Evolutionary conservation across 495 filamentous ascomycete genomes (phyloP), one percentile per base, ranked within the genome.

Genomic region (Hyaloscypha hepaticicola): DNA sequence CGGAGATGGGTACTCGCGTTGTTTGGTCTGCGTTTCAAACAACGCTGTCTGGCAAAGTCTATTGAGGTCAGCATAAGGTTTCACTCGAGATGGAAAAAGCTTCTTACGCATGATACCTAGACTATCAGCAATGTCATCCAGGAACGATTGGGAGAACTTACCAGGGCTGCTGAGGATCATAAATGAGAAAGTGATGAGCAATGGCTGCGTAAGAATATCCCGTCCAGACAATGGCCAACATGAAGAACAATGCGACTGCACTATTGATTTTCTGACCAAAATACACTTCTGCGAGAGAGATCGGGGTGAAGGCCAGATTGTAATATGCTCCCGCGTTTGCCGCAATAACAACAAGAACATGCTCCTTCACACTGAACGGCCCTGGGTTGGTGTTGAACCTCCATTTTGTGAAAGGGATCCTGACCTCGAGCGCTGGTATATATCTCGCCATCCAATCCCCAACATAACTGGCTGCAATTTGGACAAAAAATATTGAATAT

Each of bases 401-500:
- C 74, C 72, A 77, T 21, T 66, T 73, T 2, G 79, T 83, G 53
- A 82, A 78, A 1, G 82, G 82, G 11, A 84, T 60, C 0, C 75
- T 73, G 45, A 85, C 63, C 14, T 69, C 72, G 71, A 76, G 79
- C 7, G 75, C 70, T 24, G 83, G 83, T 8, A 86, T 71, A 4
- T 77, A 70, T 28, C 75, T 75, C 5, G 82, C 81, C 14, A 85
- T 74, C 70, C 82, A 85, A 26, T 81, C 75, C 4, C 83, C 83
- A 12, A 77, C 79, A 66, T 84, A 85, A 67, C 83, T 80, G 60
- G 76, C 79, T 7, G 80, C 82, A 19, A 84, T 83, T 63, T 83
- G 81, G 31, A 85, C 83, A 62, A 86, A 85, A 67, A 86, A 84
- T 58, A 85, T 74, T 1, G 82, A 83, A 66, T 85, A 86, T 2